Percentiles rank a stretch among this genome's conserved stretches.
Evolutionary conservation across 2,329 filamentous ascomycete species (phyloP).

Genomic region (Raffaelea deltoideospora): DNA sequence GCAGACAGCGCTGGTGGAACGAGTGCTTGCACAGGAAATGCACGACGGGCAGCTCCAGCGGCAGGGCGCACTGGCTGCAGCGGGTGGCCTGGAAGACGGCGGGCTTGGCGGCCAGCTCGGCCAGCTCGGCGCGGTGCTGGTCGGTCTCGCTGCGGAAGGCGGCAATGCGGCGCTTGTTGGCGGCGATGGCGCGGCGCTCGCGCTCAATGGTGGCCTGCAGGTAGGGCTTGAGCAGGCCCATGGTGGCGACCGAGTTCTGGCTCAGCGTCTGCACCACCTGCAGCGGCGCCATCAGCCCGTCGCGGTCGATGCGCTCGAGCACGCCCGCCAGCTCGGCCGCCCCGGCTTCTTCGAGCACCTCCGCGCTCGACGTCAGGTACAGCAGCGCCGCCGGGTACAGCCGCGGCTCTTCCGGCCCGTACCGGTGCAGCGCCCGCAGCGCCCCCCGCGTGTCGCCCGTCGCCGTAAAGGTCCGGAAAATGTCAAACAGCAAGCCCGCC

Average conservation of each 20-base stretch:
- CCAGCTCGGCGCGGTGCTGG: constrained; percentile 62
- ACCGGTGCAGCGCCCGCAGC: constrained; percentile 79
- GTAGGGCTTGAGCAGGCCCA: constrained; percentile 95
- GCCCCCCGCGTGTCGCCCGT: constrained; percentile 84
- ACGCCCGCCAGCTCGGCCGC: constrained; percentile 66
- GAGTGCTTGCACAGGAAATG: constrained; percentile 96
- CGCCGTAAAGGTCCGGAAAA: constrained; percentile 89
- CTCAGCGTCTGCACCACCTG: constrained; percentile 88
- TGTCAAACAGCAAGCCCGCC: constrained; percentile 81
- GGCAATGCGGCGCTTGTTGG: constrained; percentile 65
- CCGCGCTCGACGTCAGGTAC: constrained; percentile 78
- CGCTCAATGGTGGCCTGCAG: constrained; percentile 76
- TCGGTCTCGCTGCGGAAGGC: constrained; percentile 77
- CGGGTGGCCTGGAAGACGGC: constrained; percentile 81
- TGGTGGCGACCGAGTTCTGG: constrained; percentile 62
- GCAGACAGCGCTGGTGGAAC: constrained; percentile 81
- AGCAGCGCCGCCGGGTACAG: constrained; percentile 84
- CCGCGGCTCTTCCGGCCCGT: constrained; percentile 79
- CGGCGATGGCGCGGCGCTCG: constrained; percentile 70
- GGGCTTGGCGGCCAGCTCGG: constrained; percentile 62
- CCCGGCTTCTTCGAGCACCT: constrained; percentile 72
- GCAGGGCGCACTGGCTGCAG: constrained; percentile 65
- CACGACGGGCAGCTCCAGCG: constrained; percentile 74
- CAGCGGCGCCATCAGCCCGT: constrained; percentile 84
- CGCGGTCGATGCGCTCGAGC: constrained; percentile 72